Evolutionary conservation across 2,329 filamentous ascomycete genomes (phyloP).

Genomic region (Metarhizium anisopliae): DNA sequence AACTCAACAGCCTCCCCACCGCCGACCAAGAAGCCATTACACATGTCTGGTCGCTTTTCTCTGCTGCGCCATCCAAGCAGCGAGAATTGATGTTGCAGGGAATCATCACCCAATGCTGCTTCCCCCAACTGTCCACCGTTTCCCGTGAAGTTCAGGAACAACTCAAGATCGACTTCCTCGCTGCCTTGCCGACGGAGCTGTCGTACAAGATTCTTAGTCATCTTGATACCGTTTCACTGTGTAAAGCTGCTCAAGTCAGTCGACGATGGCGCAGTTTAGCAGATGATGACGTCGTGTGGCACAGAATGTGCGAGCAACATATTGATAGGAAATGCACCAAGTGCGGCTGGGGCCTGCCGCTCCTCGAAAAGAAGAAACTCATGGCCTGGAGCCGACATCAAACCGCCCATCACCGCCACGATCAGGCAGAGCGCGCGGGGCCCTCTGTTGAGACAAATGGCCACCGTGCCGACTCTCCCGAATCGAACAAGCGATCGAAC

Average conservation of each 20-base stretch:
- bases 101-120: slow-evolving; percentile 93
- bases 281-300: slow-evolving; percentile 96
- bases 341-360: slow-evolving; percentile 88
- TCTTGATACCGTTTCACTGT: slow-evolving; percentile 87
- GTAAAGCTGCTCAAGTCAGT: slow-evolving; percentile 92
- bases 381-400: slow-evolving; percentile 82
- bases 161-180: slow-evolving; percentile 94
- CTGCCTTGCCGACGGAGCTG: slow-evolving; percentile 79
- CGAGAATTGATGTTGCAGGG: slow-evolving; percentile 94
- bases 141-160: slow-evolving; percentile 86
- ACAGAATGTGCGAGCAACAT: slow-evolving; percentile 96
- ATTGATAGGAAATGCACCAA: slow-evolving; percentile 90
- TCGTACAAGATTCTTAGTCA: slow-evolving; percentile 90
- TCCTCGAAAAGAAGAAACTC: slow-evolving; percentile 80
- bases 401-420: slow-evolving; percentile 9
- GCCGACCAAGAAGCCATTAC: slow-evolving; percentile 92
- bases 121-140: slow-evolving; percentile 89
- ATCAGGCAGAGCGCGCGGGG: slow-evolving; percentile 7
- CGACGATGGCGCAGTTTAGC: slow-evolving; percentile 78
- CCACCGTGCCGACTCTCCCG: slow-evolving; percentile 12
- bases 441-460: slow-evolving; percentile 14
- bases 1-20: slow-evolving; percentile 71
- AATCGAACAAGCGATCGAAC: slow-evolving; percentile 25
- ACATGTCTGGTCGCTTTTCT: slow-evolving; percentile 97
- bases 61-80: slow-evolving; percentile 86